These are phyloP conservation scores for Neurospora crassa DNA, from an alignment of 2,329 filamentous ascomycete species.

Conservation along the genomic window DNA sequence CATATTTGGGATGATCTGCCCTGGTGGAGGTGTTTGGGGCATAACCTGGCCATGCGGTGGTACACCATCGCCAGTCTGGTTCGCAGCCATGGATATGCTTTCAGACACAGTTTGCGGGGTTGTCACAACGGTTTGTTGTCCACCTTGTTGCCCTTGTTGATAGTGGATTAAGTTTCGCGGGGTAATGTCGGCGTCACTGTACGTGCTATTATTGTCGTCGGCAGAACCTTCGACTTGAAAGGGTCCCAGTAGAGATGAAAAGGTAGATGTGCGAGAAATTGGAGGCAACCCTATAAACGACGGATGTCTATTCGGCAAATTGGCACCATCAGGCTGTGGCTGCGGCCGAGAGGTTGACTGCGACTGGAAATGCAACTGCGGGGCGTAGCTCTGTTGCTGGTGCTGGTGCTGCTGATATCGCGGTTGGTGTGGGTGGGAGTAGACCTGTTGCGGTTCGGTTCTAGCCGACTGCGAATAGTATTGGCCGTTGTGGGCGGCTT, in stretches of 20 bases:
- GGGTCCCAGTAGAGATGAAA: slow-evolving; percentile 30
- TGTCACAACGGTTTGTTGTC: slow-evolving; percentile 1
- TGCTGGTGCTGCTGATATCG: slow-evolving; percentile 18
- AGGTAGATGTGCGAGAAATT: slow-evolving; percentile 48
- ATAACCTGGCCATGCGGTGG: slow-evolving; percentile 9
- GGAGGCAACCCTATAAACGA: slow-evolving; percentile 50
- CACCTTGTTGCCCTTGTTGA: slow-evolving; percentile 5
- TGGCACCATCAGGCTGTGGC: slow-evolving; percentile 11
- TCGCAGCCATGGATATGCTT: slow-evolving; percentile 3
- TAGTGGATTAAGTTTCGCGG: slow-evolving; percentile 4
- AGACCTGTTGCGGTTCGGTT: slow-evolving; percentile 12
- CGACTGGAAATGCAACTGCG: slow-evolving; percentile 8
- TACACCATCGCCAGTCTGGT: slow-evolving; percentile 2
- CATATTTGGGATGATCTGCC: slow-evolving; percentile 13
- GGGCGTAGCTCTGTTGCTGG: slow-evolving; percentile 9
- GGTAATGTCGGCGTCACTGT: slow-evolving; percentile 1
- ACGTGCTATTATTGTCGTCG: slow-evolving; percentile 2
- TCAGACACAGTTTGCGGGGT: slow-evolving; percentile 5
- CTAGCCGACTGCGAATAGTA: slow-evolving; percentile 1
- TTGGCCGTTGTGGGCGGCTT: background rate
- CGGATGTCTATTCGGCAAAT: slow-evolving; percentile 31
- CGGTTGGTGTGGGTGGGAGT: slow-evolving; percentile 9
- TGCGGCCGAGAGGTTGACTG: slow-evolving; percentile 9
- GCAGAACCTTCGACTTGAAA: slow-evolving; percentile 12
- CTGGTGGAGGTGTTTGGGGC: slow-evolving; percentile 5